Evolutionary conservation across 1,284 basidiomycete genomes (phyloP).

Genomic region (Papiliotrema flavescens): DNA sequence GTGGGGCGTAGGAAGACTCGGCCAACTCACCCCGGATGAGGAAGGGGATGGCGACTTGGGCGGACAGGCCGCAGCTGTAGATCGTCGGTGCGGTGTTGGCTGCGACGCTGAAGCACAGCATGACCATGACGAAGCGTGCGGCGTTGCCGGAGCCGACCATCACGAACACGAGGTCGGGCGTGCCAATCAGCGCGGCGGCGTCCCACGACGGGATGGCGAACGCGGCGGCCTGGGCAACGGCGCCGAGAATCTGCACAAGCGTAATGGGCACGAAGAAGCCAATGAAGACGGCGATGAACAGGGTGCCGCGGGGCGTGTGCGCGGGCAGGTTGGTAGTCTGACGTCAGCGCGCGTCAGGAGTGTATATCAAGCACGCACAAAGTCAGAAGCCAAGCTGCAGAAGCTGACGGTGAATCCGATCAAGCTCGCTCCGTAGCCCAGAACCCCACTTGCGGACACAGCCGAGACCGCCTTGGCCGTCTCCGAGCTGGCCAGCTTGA

Average conservation of each 20-base stretch:
- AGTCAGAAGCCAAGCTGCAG: constrained; percentile 41
- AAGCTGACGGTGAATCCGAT: constrained; percentile 46
- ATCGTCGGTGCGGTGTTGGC: constrained; percentile 80
- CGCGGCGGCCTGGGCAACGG: constrained; percentile 54
- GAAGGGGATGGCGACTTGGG: constrained; percentile 71
- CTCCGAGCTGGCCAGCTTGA: constrained; percentile 29
- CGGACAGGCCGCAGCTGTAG: constrained; percentile 76
- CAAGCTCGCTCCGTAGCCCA: constrained; percentile 41
- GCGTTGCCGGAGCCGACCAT: constrained; percentile 66
- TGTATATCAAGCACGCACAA: constrained; percentile 27
- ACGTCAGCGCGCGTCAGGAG: not conserved
- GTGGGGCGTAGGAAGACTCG: constrained; percentile 1
- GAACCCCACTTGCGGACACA: constrained; percentile 34
- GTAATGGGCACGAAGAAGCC: constrained; percentile 70
- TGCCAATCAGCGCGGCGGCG: constrained; percentile 57
- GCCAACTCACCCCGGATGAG: constrained; percentile 34
- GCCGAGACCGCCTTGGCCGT: constrained; percentile 26
- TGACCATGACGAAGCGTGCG: constrained; percentile 78
- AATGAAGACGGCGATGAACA: constrained; percentile 70
- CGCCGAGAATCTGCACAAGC: constrained; percentile 69
- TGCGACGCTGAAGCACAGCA: constrained; percentile 58
- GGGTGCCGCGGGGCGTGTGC: constrained; percentile 30
- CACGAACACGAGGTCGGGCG: constrained; percentile 69
- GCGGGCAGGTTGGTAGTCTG: constrained; percentile 48
- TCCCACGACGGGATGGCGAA: constrained; percentile 65